These are phyloP conservation scores for Nakazawaea ernobii DNA, from an alignment of 805 yeast species.

Conservation along the genomic window DNA sequence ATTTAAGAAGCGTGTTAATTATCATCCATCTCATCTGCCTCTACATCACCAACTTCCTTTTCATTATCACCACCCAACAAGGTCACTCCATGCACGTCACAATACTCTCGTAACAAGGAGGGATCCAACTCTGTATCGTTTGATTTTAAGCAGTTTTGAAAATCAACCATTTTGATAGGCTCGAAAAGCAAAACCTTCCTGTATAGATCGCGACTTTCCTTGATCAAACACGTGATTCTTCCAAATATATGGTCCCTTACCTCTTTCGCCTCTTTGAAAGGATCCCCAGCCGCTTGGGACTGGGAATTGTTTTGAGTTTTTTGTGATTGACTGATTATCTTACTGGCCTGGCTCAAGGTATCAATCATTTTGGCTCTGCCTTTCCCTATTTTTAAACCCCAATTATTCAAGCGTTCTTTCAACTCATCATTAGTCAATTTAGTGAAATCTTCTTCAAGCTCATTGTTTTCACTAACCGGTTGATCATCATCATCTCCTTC, in stretches of 20 bases:
- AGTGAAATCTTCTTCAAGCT: slow-evolving; percentile 13
- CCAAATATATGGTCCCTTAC: slow-evolving; percentile 12
- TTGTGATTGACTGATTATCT: slow-evolving; percentile 15
- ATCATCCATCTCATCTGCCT: background rate
- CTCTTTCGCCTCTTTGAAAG: background rate
- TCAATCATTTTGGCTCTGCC: slow-evolving; percentile 28
- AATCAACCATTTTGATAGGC: slow-evolving; percentile 19
- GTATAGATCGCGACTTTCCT: slow-evolving; percentile 13
- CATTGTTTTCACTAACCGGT: background rate
- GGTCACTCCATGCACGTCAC: slow-evolving; percentile 26
- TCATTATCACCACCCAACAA: slow-evolving; percentile 8
- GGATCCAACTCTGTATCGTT: slow-evolving; percentile 16
- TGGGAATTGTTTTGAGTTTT: slow-evolving; percentile 12
- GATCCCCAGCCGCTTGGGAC: background rate
- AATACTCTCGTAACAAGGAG: slow-evolving; percentile 16
- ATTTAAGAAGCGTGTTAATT: no score
- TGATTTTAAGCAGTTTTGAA: slow-evolving; percentile 14
- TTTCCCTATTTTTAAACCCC: slow-evolving; percentile 34
- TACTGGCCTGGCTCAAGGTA: slow-evolving; percentile 19
- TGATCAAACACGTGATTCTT: slow-evolving; percentile 16
- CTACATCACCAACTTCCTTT: slow-evolving; percentile 1
- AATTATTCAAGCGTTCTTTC: slow-evolving; percentile 21
- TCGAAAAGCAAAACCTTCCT: slow-evolving; percentile 17
- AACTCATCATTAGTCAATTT: slow-evolving; percentile 16
- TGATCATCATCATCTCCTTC: background rate